Evolutionary conservation across 192 early-diverging fungal species (phyloP).

Genomic region (Podila verticillata): DNA sequence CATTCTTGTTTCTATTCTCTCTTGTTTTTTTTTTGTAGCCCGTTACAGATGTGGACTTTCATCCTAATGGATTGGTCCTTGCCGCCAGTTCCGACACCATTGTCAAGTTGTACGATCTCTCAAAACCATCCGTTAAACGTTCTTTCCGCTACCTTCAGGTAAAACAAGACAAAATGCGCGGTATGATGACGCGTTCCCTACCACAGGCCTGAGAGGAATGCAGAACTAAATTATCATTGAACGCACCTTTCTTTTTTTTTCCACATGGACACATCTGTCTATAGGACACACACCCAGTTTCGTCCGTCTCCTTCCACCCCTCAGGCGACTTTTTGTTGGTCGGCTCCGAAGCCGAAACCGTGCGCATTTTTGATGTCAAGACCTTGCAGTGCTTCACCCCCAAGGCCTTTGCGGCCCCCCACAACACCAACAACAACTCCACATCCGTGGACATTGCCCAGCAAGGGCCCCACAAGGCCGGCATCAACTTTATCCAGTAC

Average conservation of each 20-base stretch:
- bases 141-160: slow-evolving; percentile 86
- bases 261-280: no score
- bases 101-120: slow-evolving; percentile 92
- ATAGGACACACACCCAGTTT: slow-evolving; percentile 79
- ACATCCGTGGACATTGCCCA: slow-evolving; percentile 3
- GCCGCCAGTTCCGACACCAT: slow-evolving; percentile 88
- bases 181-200: no score
- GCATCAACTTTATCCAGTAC: slow-evolving; percentile 75
- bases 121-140: slow-evolving; percentile 80
- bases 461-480: slow-evolving; percentile 30
- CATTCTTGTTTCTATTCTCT: neutral
- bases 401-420: slow-evolving; percentile 56
- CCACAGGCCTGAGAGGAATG: no score
- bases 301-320: slow-evolving; percentile 92
- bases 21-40: slow-evolving; percentile 30
- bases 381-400: slow-evolving; percentile 84
- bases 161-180: no score
- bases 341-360: slow-evolving; percentile 74
- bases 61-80: slow-evolving; percentile 91
- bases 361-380: slow-evolving; percentile 89
- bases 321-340: slow-evolving; percentile 88
- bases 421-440: slow-evolving; percentile 24
- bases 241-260: no score
- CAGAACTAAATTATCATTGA: no score
- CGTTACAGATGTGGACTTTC: slow-evolving; percentile 88